Evolutionary conservation across 768 basidiomycete species (phyloP).

Genomic region (Lactifluus pinguis): DNA sequence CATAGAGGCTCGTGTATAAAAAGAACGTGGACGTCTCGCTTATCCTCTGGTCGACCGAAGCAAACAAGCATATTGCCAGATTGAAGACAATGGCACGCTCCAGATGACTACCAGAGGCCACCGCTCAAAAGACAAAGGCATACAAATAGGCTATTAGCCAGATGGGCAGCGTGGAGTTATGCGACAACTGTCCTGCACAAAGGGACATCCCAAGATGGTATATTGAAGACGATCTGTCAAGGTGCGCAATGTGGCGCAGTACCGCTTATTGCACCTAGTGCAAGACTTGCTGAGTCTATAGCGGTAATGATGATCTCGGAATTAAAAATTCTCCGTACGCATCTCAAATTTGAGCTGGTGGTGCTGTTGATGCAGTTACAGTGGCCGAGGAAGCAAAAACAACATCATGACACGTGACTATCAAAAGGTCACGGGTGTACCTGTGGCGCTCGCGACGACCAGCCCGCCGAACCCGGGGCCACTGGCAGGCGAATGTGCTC

Average conservation of each 20-base stretch:
- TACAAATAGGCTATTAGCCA: background rate
- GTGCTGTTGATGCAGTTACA: background rate
- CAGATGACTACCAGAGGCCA: background rate
- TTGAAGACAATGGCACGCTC: conserved; percentile 11
- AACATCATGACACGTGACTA: no score
- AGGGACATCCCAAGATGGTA: conserved; percentile 15
- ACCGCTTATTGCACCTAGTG: background rate
- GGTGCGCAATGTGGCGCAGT: background rate
- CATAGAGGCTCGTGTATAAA: background rate
- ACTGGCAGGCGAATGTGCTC: no score
- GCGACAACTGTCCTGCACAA: background rate
- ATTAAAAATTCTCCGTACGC: background rate
- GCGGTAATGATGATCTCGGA: background rate
- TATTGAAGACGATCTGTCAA: background rate
- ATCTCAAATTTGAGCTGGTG: background rate
- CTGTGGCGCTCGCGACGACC: no score
- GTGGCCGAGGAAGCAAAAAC: background rate
- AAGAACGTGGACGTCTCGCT: background rate
- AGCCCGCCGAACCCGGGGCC: no score
- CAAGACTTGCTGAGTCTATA: background rate
- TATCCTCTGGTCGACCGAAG: background rate
- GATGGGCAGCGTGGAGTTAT: background rate
- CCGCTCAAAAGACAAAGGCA: background rate
- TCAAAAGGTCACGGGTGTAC: no score
- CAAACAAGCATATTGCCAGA: conserved; percentile 13